Evolutionary conservation across 164 flowering plant species (phyloP).

Genomic region (Houttuynia cordata): DNA sequence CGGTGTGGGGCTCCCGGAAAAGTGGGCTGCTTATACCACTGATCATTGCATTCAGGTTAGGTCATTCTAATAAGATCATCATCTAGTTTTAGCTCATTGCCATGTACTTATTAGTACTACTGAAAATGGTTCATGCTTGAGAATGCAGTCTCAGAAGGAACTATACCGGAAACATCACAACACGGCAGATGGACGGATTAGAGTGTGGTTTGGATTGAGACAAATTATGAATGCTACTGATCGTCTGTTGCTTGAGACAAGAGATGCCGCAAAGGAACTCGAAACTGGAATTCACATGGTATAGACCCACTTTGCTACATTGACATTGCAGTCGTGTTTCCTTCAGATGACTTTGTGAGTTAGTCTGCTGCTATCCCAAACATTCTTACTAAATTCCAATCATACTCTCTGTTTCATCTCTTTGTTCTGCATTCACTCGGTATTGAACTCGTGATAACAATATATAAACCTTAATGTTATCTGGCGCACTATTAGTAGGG

Average conservation of each 20-base stretch:
- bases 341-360: too few species aligned
- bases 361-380: too few species aligned
- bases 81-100: not conserved
- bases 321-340: not conserved
- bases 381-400: not conserved
- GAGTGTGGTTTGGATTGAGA: constrained; percentile 81
- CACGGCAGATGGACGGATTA: constrained; percentile 78
- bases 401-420: not conserved
- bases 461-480: too few species aligned
- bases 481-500: too few species aligned
- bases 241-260: constrained; percentile 45
- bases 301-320: not conserved
- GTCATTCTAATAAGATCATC: not conserved
- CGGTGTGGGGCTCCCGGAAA: constrained; percentile 66
- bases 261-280: constrained; percentile 56
- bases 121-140: not conserved
- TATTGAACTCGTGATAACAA: not conserved
- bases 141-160: constrained; percentile 60
- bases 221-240: constrained; percentile 50
- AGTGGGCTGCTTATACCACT: constrained; percentile 50
- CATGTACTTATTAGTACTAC: not conserved
- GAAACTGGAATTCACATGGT: constrained; percentile 92
- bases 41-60: constrained; percentile 74
- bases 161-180: constrained; percentile 55
- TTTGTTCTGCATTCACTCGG: not conserved